Evolutionary conservation across 140 eudicot species (phyloP).

Genomic region (Oenanthe javanica): DNA sequence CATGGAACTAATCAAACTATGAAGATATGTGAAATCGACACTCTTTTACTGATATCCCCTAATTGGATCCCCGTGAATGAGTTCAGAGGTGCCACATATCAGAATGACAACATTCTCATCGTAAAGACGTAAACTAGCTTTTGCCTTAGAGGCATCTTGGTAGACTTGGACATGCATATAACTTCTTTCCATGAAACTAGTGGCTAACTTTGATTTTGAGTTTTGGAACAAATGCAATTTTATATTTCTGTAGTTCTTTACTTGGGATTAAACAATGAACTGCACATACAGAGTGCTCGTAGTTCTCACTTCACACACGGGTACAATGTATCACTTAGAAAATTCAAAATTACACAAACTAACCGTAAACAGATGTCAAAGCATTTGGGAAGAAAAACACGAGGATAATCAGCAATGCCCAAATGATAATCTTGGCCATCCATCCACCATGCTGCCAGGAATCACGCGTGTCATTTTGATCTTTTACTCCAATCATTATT

Average conservation of each 20-base stretch:
- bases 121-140: not conserved
- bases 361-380: constrained; percentile 63
- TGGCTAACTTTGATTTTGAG: not conserved
- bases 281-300: not conserved
- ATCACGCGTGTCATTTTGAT: constrained; percentile 94
- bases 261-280: not conserved
- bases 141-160: not conserved
- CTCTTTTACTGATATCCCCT: not conserved
- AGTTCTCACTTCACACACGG: not conserved
- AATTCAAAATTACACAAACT: constrained; percentile 20
- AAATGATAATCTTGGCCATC: constrained; percentile 64
- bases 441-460: constrained; percentile 98
- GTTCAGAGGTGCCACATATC: not conserved
- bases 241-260: not conserved
- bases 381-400: constrained; percentile 86
- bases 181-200: not conserved
- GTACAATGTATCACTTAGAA: not conserved
- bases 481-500: constrained; percentile 91
- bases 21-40: not conserved
- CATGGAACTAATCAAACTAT: not conserved
- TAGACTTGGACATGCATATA: not conserved
- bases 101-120: not conserved
- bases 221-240: not conserved
- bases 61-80: not conserved
- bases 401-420: constrained; percentile 73